Base-by-base conservation (phyloP, 2,329 filamentous ascomycete genomes). In the Knoxdaviesia capensis region DNA sequence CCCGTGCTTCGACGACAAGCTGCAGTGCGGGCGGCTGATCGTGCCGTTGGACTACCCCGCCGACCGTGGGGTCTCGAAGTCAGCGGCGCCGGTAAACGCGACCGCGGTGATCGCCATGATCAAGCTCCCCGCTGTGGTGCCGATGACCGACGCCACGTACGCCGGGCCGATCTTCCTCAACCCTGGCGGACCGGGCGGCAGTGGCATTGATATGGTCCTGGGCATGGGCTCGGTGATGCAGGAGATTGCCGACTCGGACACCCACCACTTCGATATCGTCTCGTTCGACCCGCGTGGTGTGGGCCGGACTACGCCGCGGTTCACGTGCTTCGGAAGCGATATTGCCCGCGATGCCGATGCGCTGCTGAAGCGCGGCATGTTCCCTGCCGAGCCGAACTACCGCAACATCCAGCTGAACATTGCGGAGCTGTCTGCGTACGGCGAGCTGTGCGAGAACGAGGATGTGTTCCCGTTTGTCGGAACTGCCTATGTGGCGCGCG, bases 271-370 rank as follows among this genome's bases (percentile, higher is more conserved):
- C 36, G 60, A 63, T 42, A 54, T 65, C 10, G 46, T 66, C 5
- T 57, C 57, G 6, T 66, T 63, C 46, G 64, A 67, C 46, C 63
- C 64, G 0, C 57, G 64, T 5, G 64, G 63, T 28, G 46, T 65
- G 5, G 55, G 52, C 2, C 48, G 53, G 43, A 60, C 57, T 4
- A 55, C 54, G 6, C 64, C 64, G 0, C 42, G 39, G 7, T 54
- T 57, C 1, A 54, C 63, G 41, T 66, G 63, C 52, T 66, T 56
- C 46, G 49, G 51, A 2, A 50, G 55, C 33, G 32, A 48, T 6
- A 48, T 58, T 6, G 53, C 54, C 2, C 54, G 59, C 3, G 49
- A 50, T 6, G 49, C 52, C 44, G 42, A 53, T 41, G 8, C 48
- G 40, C 46, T 61, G 39, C 48, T 63, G 48, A 10, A 43, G n/a